phyloP scores from a whole-genome alignment of 176 grass and related monocot species.

The Avena atlantica region DNA sequence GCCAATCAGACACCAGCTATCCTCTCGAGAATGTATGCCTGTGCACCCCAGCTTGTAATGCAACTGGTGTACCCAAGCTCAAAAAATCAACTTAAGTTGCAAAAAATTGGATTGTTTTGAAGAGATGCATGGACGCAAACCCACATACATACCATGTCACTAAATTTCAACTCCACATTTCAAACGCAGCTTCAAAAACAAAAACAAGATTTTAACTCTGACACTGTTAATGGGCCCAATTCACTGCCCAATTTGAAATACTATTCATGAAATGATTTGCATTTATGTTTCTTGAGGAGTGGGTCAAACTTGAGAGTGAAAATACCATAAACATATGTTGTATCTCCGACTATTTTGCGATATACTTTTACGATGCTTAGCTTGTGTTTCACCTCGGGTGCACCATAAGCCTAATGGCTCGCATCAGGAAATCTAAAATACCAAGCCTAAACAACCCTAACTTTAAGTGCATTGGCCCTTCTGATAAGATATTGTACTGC shows the following conservation, averaged over 20 bases:
- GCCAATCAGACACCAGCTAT: constrained; percentile 15
- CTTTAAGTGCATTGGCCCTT: neutral
- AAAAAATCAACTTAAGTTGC: neutral
- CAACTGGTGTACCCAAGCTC: neutral
- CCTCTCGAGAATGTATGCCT: neutral
- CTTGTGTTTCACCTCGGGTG: neutral
- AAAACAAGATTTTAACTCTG: neutral
- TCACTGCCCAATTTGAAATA: neutral
- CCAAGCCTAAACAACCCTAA: constrained; percentile 1
- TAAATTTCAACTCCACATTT: constrained; percentile 18
- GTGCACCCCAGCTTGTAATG: neutral
- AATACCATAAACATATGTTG: neutral
- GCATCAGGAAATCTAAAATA: neutral
- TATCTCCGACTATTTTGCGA: constrained; percentile 18
- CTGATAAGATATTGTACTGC: constrained; percentile 3
- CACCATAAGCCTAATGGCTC: neutral
- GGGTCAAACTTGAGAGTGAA: neutral
- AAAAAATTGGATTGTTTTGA: neutral
- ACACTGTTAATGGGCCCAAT: constrained; percentile 19
- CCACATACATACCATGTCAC: constrained; percentile 1
- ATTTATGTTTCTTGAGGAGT: constrained; percentile 3
- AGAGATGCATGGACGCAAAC: neutral
- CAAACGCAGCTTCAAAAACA: neutral
- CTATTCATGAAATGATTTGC: neutral
- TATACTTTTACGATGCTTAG: neutral